Evolutionary conservation across 306 rosid species (phyloP), one percentile per base, ranked within the genome.

Genomic region (Pachyrhizus erosus): DNA sequence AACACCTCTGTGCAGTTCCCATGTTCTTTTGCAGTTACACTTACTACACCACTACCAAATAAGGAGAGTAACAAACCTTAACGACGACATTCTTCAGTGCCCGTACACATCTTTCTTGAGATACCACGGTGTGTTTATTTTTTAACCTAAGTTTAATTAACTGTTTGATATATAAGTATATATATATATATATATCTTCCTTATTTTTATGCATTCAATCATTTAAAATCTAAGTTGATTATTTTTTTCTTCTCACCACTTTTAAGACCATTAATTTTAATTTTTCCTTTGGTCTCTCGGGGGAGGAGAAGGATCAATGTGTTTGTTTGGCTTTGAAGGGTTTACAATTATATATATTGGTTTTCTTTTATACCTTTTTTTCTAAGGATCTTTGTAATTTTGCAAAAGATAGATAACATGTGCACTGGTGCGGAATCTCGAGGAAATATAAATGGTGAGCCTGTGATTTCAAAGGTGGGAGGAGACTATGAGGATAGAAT

Each of bases 371-470:
- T 70, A 43, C 77, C 31, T 37, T 80, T 61, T 61, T 34, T 21
- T 21, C 29, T 65, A 7, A 64, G 39, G 39, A 6, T 26, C 12
- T 72, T 71, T 86, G 17, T 62, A 69, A 45, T 76, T 31, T 49
- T 34, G 58, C 73, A 80, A 86, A 85, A 74, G n/a, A 76, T 70
- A 60, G 83, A 80, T 54, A 87, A 69, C 89, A 93, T 91, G 97
- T 91, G 93, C 92, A 79, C 88, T 20, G 87, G 89, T 73, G 57
- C 90, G 87, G 92, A 91, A 88, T 87, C 94, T 91, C 91, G 90
- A 89, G 96, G 89, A 79, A 71, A 79, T 89, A 89, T 87, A 91
- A 90, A 88, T 89, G 89, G 72, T 34, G 85, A 90, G 14, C 24
- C 48, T 84, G 75, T 80, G 83, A 55, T 64, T 57, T 80, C 88